Base-by-base conservation (phyloP, 2,329 filamentous ascomycete species). In the Colletotrichum magnum region DNA sequence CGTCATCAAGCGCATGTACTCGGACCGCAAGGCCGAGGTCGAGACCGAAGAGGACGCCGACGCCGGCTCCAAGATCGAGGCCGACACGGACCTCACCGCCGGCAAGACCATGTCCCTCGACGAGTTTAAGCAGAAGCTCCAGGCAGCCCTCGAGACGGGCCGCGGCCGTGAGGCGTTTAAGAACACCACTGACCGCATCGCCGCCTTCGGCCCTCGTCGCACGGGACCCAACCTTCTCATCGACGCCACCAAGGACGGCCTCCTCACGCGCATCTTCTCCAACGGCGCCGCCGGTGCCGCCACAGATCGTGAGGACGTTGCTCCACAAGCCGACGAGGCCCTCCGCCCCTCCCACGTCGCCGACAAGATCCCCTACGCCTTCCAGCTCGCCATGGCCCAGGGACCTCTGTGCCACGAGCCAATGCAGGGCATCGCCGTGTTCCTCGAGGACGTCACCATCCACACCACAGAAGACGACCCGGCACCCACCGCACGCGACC, bases 341-440 rank as follows among this genome's bases (percentile, higher is more conserved):
- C 81, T 92, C 50, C 82, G 86, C 63, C 85, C 91, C 4, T 86
- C 86, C 57, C 92, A 96, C 75, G 91, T 98, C 73, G 90, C 91
- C 66, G 95, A 98, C 83, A 98, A 97, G 78, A 93, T 98, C 72
- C 86, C 90, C 9, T 95, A 99, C 78, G 95, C 94, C 56, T 99
- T 99, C 86, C 96, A 99, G 79, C 91, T 98, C 16, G 93, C 94
- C 47, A 97, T 92, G 1, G 89, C 90, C 24, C 94, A 97, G 80
- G 96, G 96, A 0, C 95, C 96, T 0, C 88, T 98, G 58, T 98
- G 96, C 80, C 89, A 94, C 75, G 96, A 99, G 78, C 95, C 96
- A 0, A 90, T 98, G 56, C 95, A 98, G 82, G 96, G 96, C 58
- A 88, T 98, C 26, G 96, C 95, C 48, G 93, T 98, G 56, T 93